phyloP scores from a whole-genome alignment of 73 alveolate genomes.

The Paramecium pentaurelia region DNA sequence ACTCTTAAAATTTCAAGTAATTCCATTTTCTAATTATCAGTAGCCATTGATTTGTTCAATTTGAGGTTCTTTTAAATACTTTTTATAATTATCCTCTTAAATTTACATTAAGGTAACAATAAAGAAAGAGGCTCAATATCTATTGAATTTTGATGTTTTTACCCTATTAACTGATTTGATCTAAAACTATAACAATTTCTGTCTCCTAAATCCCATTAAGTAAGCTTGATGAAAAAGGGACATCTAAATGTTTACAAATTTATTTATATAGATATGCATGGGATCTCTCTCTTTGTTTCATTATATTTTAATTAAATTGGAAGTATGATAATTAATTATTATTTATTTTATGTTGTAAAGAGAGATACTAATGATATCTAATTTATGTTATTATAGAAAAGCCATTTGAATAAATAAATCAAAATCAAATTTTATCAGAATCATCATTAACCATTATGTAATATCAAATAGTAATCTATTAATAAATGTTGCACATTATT shows the following conservation, averaged over 20 bases:
- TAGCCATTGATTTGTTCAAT: neutral
- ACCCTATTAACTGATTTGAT: neutral
- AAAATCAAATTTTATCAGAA: neutral
- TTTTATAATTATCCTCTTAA: neutral
- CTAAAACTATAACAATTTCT: neutral
- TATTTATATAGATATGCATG: neutral
- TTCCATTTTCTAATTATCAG: neutral
- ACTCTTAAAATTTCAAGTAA: neutral
- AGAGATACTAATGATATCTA: neutral
- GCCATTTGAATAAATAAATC: neutral
- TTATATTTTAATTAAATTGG: neutral
- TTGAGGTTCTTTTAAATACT: conserved; percentile 7
- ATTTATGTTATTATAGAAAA: neutral
- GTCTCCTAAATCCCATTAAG: neutral
- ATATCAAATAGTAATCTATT: neutral
- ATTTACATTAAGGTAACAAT: neutral
- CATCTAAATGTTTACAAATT: neutral
- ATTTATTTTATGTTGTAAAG: neutral
- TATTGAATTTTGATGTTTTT: neutral
- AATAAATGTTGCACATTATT: neutral
- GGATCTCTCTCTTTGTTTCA: neutral
- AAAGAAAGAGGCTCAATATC: neutral
- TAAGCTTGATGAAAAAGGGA: neutral
- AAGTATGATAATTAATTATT: neutral
- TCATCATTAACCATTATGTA: neutral